These are phyloP conservation scores for Pisolithus microcarpus DNA, from an alignment of 768 basidiomycete genomes.

Conservation along the genomic window DNA sequence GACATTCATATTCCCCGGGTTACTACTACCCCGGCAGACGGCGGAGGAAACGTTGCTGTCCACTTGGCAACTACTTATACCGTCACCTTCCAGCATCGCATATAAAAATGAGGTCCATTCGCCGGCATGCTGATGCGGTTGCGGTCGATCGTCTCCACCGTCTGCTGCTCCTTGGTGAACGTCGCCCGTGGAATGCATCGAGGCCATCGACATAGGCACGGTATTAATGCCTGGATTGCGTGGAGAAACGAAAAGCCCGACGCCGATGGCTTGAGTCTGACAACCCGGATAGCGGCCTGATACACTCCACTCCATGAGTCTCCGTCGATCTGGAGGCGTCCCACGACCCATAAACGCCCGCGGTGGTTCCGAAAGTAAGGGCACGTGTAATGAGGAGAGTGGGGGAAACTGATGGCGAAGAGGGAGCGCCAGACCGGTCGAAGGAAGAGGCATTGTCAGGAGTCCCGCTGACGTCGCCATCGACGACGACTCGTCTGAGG, in stretches of 20 bases:
- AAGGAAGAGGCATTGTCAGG: conserved; percentile 1
- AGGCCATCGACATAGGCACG: conserved; percentile 13
- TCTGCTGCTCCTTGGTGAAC: neutral
- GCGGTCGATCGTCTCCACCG: neutral
- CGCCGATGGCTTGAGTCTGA: neutral
- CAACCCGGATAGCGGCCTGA: conserved; percentile 8
- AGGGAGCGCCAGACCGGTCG: conserved; percentile 5
- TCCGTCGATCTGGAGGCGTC: conserved; percentile 24
- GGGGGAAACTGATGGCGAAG: conserved; percentile 11
- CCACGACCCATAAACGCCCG: conserved; percentile 31
- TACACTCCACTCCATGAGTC: conserved; percentile 25
- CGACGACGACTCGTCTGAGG: neutral
- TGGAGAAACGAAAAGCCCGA: conserved; percentile 1
- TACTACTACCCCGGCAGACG: neutral
- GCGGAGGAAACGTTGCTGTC: neutral
- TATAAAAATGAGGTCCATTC: conserved; percentile 29
- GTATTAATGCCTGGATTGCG: conserved; percentile 1
- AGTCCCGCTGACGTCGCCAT: conserved; percentile 2
- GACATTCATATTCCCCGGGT: neutral
- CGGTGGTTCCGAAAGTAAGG: conserved; percentile 25
- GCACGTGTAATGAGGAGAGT: conserved; percentile 27
- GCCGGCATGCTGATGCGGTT: conserved; percentile 11
- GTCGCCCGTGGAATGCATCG: conserved; percentile 1
- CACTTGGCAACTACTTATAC: conserved; percentile 6
- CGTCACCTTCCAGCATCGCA: conserved; percentile 28